Base-by-base conservation (phyloP, 164 flowering plant genomes). In the Stephania japonica region DNA sequence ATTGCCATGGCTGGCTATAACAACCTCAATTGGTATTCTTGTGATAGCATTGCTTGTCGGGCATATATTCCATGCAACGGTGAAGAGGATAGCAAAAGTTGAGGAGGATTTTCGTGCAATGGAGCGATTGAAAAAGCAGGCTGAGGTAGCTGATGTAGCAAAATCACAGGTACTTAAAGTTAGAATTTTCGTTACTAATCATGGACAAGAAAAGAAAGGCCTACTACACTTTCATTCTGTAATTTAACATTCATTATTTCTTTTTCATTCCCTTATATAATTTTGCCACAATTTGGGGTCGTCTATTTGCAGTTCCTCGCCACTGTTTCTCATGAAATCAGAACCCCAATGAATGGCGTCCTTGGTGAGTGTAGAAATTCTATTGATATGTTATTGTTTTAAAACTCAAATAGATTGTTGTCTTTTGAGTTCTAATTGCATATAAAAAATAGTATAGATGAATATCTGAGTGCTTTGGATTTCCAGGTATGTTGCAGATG, bases 301-400 rank as follows among this genome's bases (percentile, higher is more conserved):
- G 16, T 72, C 25, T 27, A 72, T 78, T 13, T 86, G 84, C 72
- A 95, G 99, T 93, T 95, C 80, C 92, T 95, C 75, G 99, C 99
- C 44, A 95, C 96, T 44, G 99, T 95, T 75, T 93, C 99, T 24
- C 99, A 95, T 81, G 99, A 95, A 83, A 95, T 95, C 82, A 83
- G 99, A 81, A 95, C 99, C 70, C 99, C 98, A 43, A 95, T 95
- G 99, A 93, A 93, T 81, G 98, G 98, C 77, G 98, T 95, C 79
- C 84, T 95, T 61, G 99, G 99, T 95, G 76, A 78, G 89, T 72
- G 32, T 5, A 24, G 32, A 42, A 7, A 42, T 67, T 26, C 71
- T 26, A 41, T 4, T 71, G 1, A 24, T 6, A 11, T 13, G 0
- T 9, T 61, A 6, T 14, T 26, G 44, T 8, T 11, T 1, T 27